These are phyloP conservation scores for Eutypa lata DNA, from an alignment of 2,329 filamentous ascomycete genomes.

Conservation along the genomic window DNA sequence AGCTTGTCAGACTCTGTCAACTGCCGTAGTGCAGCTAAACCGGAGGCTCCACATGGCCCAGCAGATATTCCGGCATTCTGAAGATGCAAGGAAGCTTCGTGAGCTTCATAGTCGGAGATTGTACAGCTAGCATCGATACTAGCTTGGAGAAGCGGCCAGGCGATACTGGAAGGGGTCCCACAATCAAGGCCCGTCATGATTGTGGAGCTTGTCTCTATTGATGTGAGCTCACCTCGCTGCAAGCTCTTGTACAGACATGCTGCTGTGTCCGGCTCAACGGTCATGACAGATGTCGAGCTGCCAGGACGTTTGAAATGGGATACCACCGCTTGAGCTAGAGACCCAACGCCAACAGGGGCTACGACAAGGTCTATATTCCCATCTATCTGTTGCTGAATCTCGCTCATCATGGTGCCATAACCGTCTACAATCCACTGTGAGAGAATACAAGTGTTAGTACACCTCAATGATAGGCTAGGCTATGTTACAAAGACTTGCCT, in stretches of 20 bases:
- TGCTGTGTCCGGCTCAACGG: constrained; percentile 68
- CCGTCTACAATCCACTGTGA: constrained; percentile 55
- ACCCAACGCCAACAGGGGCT: constrained; percentile 69
- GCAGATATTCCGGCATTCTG: constrained; percentile 22
- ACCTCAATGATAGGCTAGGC: not conserved
- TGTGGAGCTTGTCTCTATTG: constrained; percentile 55
- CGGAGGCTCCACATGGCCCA: constrained; percentile 37
- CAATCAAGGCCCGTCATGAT: constrained; percentile 77
- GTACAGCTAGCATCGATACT: constrained; percentile 60
- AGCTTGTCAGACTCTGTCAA: constrained; percentile 34
- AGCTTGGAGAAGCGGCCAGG: constrained; percentile 58
- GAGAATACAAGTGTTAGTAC: not conserved
- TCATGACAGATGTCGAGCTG: constrained; percentile 44
- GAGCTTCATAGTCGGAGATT: constrained; percentile 61
- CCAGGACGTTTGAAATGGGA: constrained; percentile 54
- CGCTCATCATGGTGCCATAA: constrained; percentile 69
- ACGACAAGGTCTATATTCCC: constrained; percentile 49
- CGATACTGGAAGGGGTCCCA: constrained; percentile 62
- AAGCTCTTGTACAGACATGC: constrained; percentile 56
- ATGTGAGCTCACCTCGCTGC: constrained; percentile 40
- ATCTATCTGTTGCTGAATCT: constrained; percentile 61
- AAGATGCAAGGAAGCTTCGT: constrained; percentile 56
- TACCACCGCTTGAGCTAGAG: constrained; percentile 66
- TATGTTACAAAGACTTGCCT: constrained; percentile 39
- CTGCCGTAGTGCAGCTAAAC: constrained; percentile 51